Percentiles rank a stretch among this genome's conserved stretches.
Conservation (phyloP, 1,284 basidiomycete species). For the Cryptococcus sp. region DNA sequence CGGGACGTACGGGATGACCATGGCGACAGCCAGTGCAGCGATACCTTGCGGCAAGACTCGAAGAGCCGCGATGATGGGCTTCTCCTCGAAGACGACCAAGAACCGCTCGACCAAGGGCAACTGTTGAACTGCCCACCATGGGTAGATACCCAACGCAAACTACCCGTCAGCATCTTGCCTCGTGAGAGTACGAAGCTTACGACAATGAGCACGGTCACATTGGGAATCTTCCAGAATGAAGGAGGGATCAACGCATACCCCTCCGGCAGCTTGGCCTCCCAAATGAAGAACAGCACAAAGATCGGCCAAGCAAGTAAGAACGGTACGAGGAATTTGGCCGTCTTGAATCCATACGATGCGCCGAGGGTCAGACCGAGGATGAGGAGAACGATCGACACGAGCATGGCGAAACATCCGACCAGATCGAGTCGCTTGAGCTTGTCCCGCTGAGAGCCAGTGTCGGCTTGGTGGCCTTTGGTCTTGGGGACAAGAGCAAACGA, state of each 20-base stretch:
- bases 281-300: conserved; percentile 34
- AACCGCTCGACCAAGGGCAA: conserved; percentile 21
- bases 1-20: conserved; percentile 16
- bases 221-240: conserved; percentile 36
- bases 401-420: conserved; percentile 28
- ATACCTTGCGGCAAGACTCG: conserved; percentile 29
- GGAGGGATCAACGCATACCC: conserved; percentile 37
- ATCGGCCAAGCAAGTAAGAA: conserved; percentile 37
- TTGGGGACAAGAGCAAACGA: conserved; percentile 23
- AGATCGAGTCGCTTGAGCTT: conserved; percentile 37
- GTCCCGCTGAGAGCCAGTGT: conserved; percentile 10
- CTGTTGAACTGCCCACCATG: conserved; percentile 31
- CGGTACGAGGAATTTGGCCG: conserved; percentile 40
- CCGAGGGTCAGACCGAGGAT: conserved; percentile 43
- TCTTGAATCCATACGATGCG: conserved; percentile 37
- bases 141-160: conserved; percentile 18
- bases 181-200: conserved; percentile 18
- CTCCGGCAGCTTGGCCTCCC: conserved; percentile 27
- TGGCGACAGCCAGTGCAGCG: conserved; percentile 9
- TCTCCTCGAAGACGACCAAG: conserved; percentile 14
- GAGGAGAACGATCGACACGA: conserved; percentile 35
- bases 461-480: conserved; percentile 17
- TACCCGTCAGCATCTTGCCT: no score
- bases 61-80: conserved; percentile 25
- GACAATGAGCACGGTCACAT: conserved; percentile 36